These are phyloP conservation scores for Eremothecium sinecaudum DNA, from an alignment of 1,139 yeast genomes.

Conservation along the genomic window DNA sequence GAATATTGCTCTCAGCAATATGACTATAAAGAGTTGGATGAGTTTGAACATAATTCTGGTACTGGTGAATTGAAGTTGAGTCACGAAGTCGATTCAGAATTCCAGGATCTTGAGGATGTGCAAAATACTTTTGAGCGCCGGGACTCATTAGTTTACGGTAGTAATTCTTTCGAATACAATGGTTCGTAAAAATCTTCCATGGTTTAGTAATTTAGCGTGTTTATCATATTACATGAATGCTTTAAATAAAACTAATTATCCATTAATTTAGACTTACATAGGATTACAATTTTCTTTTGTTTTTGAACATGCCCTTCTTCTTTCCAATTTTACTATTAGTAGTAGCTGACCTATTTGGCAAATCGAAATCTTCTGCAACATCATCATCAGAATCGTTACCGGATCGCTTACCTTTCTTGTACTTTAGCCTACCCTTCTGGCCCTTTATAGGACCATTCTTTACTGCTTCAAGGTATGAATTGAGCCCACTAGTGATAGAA, in stretches of 20 bases:
- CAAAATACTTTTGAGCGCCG: constrained; percentile 29
- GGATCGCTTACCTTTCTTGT: constrained; percentile 52
- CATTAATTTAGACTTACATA: background rate
- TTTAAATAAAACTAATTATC: too few species aligned
- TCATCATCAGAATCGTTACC: constrained; percentile 48
- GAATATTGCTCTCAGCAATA: constrained; percentile 6
- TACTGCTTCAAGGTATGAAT: constrained; percentile 90
- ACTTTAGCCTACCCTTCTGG: constrained; percentile 82
- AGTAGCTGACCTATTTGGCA: constrained; percentile 13
- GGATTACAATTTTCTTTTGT: constrained; percentile 26
- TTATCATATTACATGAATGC: background rate
- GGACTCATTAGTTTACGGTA: constrained; percentile 23
- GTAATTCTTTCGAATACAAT: constrained; percentile 11
- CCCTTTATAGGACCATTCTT: constrained; percentile 90
- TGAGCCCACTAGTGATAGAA: constrained; percentile 48
- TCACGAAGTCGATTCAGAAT: constrained; percentile 14
- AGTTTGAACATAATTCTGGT: constrained; percentile 5
- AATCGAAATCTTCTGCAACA: constrained; percentile 28
- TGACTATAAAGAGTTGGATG: constrained; percentile 9
- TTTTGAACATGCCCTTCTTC: constrained; percentile 26
- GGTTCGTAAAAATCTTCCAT: constrained; percentile 2
- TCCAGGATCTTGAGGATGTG: constrained; percentile 28
- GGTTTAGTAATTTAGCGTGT: too few species aligned
- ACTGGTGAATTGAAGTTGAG: constrained; percentile 13
- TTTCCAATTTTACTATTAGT: constrained; percentile 22